Conservation (phyloP, 345 rosid species). For the Dipteronia sinensis region DNA sequence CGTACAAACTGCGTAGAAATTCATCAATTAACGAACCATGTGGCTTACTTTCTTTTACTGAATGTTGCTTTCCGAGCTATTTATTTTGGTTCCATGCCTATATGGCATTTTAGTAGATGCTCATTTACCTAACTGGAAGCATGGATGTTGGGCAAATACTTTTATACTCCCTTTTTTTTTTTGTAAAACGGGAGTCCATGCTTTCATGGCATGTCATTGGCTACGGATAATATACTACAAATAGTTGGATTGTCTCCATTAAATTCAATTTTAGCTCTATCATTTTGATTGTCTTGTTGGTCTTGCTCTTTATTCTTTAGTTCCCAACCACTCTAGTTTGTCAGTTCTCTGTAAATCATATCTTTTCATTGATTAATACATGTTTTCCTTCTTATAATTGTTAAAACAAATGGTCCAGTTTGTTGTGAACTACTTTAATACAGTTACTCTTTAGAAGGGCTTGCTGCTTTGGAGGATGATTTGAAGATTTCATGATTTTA, state of each 20-base stretch:
- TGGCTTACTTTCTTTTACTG: neutral
- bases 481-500: conserved; percentile 15
- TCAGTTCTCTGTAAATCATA: neutral
- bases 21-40: neutral
- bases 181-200: neutral
- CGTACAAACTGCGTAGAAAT: neutral
- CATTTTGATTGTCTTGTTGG: conserved; percentile 1
- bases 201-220: neutral
- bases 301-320: conserved; percentile 1
- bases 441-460: too few species aligned
- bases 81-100: neutral
- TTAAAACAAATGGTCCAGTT: neutral
- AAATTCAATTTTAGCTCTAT: neutral
- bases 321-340: neutral
- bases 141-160: neutral
- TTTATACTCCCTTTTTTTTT: neutral
- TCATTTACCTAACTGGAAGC: neutral
- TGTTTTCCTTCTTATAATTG: neutral
- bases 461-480: neutral
- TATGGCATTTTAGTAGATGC: neutral
- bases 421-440: neutral
- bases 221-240: neutral
- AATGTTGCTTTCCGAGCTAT: neutral
- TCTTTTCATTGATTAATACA: neutral
- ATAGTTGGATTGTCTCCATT: conserved; percentile 6